Evolutionary conservation across 2,329 filamentous ascomycete species (phyloP).

Genomic region (Scedosporium dehoogii): DNA sequence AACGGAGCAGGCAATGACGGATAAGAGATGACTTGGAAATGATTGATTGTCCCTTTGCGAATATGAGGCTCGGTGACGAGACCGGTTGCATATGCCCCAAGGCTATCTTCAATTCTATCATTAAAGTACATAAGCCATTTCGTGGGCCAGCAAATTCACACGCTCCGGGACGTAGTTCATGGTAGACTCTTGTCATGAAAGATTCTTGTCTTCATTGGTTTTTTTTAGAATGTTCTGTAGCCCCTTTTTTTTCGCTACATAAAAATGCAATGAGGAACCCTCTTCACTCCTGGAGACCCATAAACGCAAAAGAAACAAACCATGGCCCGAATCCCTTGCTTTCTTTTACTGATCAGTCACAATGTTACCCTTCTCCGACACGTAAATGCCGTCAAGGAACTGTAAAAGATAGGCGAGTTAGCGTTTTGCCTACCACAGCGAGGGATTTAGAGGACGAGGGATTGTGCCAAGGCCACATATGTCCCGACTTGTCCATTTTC

Average conservation of each 20-base stretch:
- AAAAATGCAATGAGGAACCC: slow-evolving; percentile 51
- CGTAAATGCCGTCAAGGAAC: slow-evolving; percentile 99
- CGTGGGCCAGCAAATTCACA: neutral
- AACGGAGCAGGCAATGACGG: neutral
- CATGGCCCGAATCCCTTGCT: slow-evolving; percentile 24
- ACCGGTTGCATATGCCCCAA: neutral
- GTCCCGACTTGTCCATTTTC: neutral
- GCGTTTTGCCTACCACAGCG: neutral
- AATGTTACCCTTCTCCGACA: slow-evolving; percentile 97
- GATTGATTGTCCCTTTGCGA: neutral
- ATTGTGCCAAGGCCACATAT: neutral
- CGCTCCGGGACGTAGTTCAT: neutral
- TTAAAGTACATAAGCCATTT: slow-evolving; percentile 2
- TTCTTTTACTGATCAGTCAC: slow-evolving; percentile 54
- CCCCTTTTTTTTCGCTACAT: slow-evolving; percentile 38
- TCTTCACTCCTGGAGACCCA: slow-evolving; percentile 50
- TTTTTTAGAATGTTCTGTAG: slow-evolving; percentile 19
- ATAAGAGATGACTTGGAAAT: neutral
- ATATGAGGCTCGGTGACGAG: neutral
- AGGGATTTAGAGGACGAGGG: neutral
- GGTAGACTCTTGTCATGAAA: neutral
- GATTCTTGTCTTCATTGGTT: slow-evolving; percentile 2
- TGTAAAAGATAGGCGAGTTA: slow-evolving; percentile 25
- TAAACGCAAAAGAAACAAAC: slow-evolving; percentile 43
- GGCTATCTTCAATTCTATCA: neutral